phyloP scores from a whole-genome alignment of 305 asterid genomes.

The Fraxinus angustifolia region DNA sequence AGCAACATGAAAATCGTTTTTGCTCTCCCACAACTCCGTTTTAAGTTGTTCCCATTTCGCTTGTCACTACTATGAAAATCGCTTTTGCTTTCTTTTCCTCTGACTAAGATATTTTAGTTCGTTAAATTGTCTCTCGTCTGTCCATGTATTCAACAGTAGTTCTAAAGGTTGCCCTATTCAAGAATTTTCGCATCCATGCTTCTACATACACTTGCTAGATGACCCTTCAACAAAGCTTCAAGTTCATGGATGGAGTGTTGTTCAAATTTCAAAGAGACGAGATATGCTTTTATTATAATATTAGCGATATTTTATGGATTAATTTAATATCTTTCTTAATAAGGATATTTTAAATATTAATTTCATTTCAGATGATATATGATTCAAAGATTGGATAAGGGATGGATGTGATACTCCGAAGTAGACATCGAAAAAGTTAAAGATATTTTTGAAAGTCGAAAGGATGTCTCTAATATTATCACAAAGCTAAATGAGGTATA shows the following conservation, averaged over 20 bases:
- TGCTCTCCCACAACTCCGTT: too few relatives aligned
- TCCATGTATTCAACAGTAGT: neutral
- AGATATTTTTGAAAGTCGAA: too few relatives aligned
- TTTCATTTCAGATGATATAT: too few relatives aligned
- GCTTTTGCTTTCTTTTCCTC: neutral
- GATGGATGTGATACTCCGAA: neutral
- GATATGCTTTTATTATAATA: neutral
- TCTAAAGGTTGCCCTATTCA: too few relatives aligned
- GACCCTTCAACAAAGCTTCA: neutral
- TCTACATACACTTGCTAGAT: neutral
- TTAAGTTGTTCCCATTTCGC: too few relatives aligned
- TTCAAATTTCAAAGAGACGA: neutral
- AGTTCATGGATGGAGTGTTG: neutral
- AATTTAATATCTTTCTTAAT: neutral
- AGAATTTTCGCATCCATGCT: neutral
- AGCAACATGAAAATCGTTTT: too few relatives aligned
- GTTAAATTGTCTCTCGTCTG: neutral
- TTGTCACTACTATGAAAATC: too few relatives aligned
- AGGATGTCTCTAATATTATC: too few relatives aligned
- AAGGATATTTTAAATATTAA: neutral
- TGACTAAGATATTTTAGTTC: neutral
- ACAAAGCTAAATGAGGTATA: too few relatives aligned
- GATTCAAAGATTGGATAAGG: neutral
- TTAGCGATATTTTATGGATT: neutral
- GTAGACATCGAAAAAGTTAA: too few relatives aligned